Evolutionary conservation across 1,284 basidiomycete genomes (phyloP), one percentile per base, ranked within the genome.

Genomic region (Sporisorium graminicola): DNA sequence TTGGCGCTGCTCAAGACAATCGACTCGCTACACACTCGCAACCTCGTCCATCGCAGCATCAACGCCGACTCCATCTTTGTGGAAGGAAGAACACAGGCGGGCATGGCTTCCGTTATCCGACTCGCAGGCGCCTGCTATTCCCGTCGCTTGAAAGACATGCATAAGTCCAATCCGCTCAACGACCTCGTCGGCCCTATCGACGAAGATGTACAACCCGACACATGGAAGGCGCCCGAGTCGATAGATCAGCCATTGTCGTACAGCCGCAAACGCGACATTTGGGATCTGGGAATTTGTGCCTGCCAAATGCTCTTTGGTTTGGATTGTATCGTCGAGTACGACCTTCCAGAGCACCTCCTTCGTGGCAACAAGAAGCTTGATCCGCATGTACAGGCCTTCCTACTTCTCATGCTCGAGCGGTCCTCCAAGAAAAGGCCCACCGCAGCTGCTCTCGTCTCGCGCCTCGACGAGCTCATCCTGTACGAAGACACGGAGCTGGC

Each of bases 271-370:
- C 73, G 81, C 16, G 85, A 86, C 51, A 47, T 86, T 2, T 86
- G 82, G 78, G 83, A 86, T 49, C 61, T 85, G 1, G 85, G 84
- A 8, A 62, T 82, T 7, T 78, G 74, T 40, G 66, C 66, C 5
- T 76, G 79, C 44, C 84, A 86, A 52, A 83, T 86, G 77, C 68
- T 86, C 1, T 83, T 76, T 46, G 85, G 85, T 1, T n/a, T 73
- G 27, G 72, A 80, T 22, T 72, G 78, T 18, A 6, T 65, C 8
- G 18, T 65, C 26, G 68, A 70, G n/a, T 71, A 68, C 60, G 67
- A 71, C 22, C 20, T 77, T 26, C 82, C 79, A 2, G 80, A 80
- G 49, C 67, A 65, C 27, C 65, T 80, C 12, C 56, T 81, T 16
- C 49, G 65, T 13, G 50, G 47, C 37, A 70, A 29, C 43, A 51